Conservation (phyloP, 441 rosid genomes). For the Codiaeum variegatum region DNA sequence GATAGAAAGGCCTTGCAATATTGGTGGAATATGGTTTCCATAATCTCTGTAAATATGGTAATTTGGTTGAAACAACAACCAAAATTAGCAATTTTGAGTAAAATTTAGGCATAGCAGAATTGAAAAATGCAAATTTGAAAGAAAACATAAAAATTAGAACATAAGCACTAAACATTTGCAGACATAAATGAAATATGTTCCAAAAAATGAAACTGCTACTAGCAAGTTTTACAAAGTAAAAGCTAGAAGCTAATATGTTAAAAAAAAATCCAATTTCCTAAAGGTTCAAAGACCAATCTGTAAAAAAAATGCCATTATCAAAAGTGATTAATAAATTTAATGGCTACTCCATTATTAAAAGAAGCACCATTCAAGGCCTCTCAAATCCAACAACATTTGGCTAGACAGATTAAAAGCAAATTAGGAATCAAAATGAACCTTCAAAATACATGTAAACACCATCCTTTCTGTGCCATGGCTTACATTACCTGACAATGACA, state of each 20-base stretch:
- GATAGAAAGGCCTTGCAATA: constrained; percentile 49
- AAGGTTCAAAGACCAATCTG: no score
- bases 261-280: not conserved
- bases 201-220: not conserved
- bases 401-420: not conserved
- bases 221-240: not conserved
- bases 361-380: constrained; percentile 26
- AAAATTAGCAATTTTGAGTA: not conserved
- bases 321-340: constrained; percentile 16
- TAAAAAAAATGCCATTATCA: not conserved
- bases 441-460: constrained; percentile 90
- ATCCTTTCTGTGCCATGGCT: constrained; percentile 92
- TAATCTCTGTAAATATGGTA: constrained; percentile 25
- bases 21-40: constrained; percentile 32
- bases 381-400: not conserved
- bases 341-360: constrained; percentile 19
- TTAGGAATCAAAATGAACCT: constrained; percentile 30
- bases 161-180: no score
- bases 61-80: constrained; percentile 35
- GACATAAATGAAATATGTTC: no score
- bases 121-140: not conserved
- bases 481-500: constrained; percentile 76
- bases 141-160: not conserved
- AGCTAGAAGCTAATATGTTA: not conserved
- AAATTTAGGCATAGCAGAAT: not conserved